Conservation (phyloP, 2,329 filamentous ascomycete genomes). For the Tolypocladium sp. region DNA sequence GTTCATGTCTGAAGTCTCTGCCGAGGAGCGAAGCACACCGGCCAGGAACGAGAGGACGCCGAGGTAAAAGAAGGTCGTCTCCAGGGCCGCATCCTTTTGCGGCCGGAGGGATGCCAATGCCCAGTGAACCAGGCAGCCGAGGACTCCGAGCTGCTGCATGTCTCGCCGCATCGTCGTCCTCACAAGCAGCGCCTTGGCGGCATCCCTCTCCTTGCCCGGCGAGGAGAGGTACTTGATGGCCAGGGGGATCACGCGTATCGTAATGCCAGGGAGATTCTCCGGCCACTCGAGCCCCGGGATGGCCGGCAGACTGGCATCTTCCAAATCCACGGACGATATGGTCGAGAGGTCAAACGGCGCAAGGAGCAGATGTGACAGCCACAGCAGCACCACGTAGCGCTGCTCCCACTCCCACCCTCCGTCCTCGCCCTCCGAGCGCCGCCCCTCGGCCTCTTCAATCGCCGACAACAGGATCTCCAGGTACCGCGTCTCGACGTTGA, state of each 20-base stretch:
- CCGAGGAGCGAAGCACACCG: constrained; percentile 59
- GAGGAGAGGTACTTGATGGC: constrained; percentile 62
- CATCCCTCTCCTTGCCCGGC: constrained; percentile 81
- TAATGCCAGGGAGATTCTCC: constrained; percentile 55
- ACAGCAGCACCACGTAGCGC: constrained; percentile 76
- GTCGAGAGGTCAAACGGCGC: constrained; percentile 86
- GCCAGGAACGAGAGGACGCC: constrained; percentile 74
- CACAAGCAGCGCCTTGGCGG: constrained; percentile 75
- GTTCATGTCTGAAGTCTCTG: constrained; percentile 67
- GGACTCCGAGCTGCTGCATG: constrained; percentile 70
- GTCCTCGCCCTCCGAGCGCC: constrained; percentile 6
- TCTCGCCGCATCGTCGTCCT: constrained; percentile 75
- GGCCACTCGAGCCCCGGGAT: constrained; percentile 48
- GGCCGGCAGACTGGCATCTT: constrained; percentile 31
- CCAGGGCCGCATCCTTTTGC: constrained; percentile 20
- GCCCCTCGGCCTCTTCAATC: constrained; percentile 52
- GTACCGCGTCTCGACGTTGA: constrained; percentile 82
- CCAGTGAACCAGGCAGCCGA: constrained; percentile 62
- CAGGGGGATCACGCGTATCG: constrained; percentile 60
- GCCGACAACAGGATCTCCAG: constrained; percentile 71
- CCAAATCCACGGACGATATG: constrained; percentile 57
- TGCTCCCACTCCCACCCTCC: constrained; percentile 69
- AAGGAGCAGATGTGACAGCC: constrained; percentile 74
- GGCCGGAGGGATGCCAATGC: constrained; percentile 52
- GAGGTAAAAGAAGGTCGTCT: constrained; percentile 64